phyloP scores from a whole-genome alignment of 2,329 filamentous ascomycete genomes.

The Sordariomycetes sp. region DNA sequence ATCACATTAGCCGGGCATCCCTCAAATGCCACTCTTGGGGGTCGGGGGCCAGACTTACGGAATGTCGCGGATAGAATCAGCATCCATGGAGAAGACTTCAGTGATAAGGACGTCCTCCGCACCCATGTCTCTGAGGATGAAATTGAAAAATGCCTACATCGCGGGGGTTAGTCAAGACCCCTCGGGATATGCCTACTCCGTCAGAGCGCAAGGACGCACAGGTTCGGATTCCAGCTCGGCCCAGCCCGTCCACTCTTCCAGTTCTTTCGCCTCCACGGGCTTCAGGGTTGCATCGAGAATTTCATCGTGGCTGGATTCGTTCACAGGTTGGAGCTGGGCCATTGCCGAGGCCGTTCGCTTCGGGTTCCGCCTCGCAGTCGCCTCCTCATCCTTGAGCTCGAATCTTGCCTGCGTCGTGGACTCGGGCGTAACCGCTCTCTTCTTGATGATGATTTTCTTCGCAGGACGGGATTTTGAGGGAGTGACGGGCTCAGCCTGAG shows the following conservation, averaged over 20 bases:
- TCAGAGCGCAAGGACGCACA: conserved; percentile 26
- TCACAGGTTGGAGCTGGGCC: neutral
- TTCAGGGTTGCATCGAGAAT: conserved; percentile 34
- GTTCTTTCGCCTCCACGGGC: conserved; percentile 39
- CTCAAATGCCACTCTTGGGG: neutral
- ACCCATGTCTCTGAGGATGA: conserved; percentile 70
- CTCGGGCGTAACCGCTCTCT: neutral
- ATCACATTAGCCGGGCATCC: neutral
- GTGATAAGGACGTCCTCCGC: conserved; percentile 62
- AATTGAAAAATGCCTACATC: conserved; percentile 68
- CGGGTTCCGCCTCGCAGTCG: conserved; percentile 6
- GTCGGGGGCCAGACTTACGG: conserved; percentile 36
- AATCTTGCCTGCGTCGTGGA: neutral
- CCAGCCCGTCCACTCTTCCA: conserved; percentile 59
- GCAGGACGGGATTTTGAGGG: neutral
- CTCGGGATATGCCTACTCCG: neutral
- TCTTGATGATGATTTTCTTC: neutral
- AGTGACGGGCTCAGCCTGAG: neutral
- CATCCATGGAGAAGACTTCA: conserved; percentile 67
- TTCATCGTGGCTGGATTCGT: conserved; percentile 18
- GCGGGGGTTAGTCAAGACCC: conserved; percentile 3
- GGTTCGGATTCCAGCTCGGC: conserved; percentile 86
- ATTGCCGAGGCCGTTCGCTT: neutral
- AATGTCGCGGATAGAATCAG: conserved; percentile 49
- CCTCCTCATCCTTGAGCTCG: neutral